Evolutionary conservation across 2,329 filamentous ascomycete genomes (phyloP).

Genomic region (Waltergamsia citrina): DNA sequence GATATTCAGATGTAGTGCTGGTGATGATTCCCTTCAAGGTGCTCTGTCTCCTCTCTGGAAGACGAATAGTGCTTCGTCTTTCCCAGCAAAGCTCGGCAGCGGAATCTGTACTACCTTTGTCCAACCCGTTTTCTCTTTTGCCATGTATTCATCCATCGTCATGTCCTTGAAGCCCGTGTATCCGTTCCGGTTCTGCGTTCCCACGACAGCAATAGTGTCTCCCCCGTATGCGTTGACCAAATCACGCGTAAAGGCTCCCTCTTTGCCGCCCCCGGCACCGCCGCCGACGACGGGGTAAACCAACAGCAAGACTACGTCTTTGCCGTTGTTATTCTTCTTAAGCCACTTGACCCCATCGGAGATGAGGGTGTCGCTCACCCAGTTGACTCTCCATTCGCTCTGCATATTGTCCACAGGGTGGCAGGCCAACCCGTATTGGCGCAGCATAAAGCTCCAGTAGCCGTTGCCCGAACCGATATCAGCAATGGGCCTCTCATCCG

Average conservation of each 20-base stretch:
- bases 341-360: conserved; percentile 53
- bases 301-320: conserved; percentile 52
- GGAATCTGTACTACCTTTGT: conserved; percentile 53
- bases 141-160: conserved; percentile 60
- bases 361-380: conserved; percentile 58
- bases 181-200: conserved; percentile 65
- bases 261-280: conserved; percentile 52
- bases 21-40: conserved; percentile 7
- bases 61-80: conserved; percentile 66
- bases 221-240: conserved; percentile 53
- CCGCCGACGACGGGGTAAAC: conserved; percentile 65
- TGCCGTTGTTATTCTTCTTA: conserved; percentile 33
- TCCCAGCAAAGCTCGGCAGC: conserved; percentile 65
- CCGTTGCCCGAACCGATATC: conserved; percentile 66
- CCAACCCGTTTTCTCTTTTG: conserved; percentile 45
- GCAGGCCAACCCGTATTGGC: conserved; percentile 44
- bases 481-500: conserved; percentile 42
- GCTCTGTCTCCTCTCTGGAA: conserved; percentile 42
- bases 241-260: conserved; percentile 53
- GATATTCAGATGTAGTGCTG: no score
- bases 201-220: conserved; percentile 59
- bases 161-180: conserved; percentile 60
- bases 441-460: conserved; percentile 67
- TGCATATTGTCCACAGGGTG: conserved; percentile 58
- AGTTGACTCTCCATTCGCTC: conserved; percentile 58